These are phyloP conservation scores for Paraphoma sp. DNA, from an alignment of 2,329 filamentous ascomycete genomes.

Conservation along the genomic window DNA sequence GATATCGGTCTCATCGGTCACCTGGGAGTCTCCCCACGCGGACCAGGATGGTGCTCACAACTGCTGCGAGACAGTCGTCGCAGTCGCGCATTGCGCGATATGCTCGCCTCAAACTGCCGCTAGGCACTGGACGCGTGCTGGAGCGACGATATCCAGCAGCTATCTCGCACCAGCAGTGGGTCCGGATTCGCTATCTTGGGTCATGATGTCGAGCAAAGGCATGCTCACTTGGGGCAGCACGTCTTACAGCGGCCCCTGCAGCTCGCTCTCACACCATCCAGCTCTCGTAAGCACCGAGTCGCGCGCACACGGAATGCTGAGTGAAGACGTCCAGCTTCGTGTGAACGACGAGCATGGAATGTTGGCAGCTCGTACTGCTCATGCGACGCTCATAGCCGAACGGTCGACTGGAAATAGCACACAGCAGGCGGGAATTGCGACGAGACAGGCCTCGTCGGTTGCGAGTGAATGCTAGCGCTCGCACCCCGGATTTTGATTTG, in stretches of 20 bases:
- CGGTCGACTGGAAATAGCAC: conserved; percentile 17
- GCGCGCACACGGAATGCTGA: conserved; percentile 22
- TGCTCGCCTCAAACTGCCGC: conserved; percentile 5
- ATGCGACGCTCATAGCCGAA: conserved; percentile 12
- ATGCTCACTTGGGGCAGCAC: conserved; percentile 23
- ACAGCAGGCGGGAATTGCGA: conserved; percentile 4
- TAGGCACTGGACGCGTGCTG: conserved; percentile 5
- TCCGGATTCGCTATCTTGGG: conserved; percentile 21
- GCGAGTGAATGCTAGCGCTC: not conserved
- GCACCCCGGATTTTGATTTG: conserved; percentile 12
- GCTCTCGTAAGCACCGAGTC: conserved; percentile 28
- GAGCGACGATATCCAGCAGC: not conserved
- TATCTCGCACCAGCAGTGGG: conserved; percentile 4
- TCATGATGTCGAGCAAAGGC: conserved; percentile 23
- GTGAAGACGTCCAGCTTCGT: conserved; percentile 17
- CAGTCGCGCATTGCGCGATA: conserved; percentile 9
- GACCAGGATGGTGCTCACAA: conserved; percentile 1
- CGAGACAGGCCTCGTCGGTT: not conserved
- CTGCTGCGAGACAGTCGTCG: conserved; percentile 3
- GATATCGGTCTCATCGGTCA: conserved; percentile 42
- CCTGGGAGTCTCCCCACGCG: conserved; percentile 24
- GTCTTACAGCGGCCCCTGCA: conserved; percentile 42
- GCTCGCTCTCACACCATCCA: conserved; percentile 17
- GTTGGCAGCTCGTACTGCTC: conserved; percentile 12
- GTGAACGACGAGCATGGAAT: conserved; percentile 12